Conservation (phyloP, 768 basidiomycete genomes). For the Coprinopsis cinerea region DNA sequence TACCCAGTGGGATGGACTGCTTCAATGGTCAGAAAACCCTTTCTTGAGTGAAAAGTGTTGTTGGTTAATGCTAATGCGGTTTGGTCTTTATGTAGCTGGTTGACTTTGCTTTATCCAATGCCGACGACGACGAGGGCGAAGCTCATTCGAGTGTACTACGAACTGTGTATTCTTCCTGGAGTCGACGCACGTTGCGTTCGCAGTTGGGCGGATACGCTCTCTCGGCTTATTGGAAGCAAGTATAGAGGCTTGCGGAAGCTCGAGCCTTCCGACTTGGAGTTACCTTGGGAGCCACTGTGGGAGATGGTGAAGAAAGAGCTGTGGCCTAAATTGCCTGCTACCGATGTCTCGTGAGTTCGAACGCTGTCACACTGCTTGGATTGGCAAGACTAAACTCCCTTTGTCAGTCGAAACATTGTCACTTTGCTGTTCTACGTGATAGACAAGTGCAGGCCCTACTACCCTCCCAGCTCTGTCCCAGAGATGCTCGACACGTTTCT, state of each 20-base stretch:
- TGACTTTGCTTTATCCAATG: slow-evolving; percentile 77
- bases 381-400: neutral
- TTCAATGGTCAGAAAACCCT: slow-evolving; percentile 79
- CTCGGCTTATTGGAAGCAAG: slow-evolving; percentile 63
- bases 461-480: slow-evolving; percentile 55
- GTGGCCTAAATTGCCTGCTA: slow-evolving; percentile 61
- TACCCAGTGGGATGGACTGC: slow-evolving; percentile 71
- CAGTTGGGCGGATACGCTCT: slow-evolving; percentile 75
- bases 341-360: slow-evolving; percentile 49
- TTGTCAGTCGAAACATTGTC: slow-evolving; percentile 50
- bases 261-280: slow-evolving; percentile 57
- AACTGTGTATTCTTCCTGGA: slow-evolving; percentile 71
- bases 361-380: too few relatives aligned
- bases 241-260: slow-evolving; percentile 61
- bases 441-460: slow-evolving; percentile 69
- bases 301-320: slow-evolving; percentile 64
- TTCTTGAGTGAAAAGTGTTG: too few relatives aligned
- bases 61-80: slow-evolving; percentile 4
- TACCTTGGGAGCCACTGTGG: slow-evolving; percentile 79
- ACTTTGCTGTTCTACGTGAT: slow-evolving; percentile 73
- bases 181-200: slow-evolving; percentile 66
- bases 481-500: slow-evolving; percentile 68
- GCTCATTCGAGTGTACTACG: slow-evolving; percentile 72
- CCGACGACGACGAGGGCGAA: slow-evolving; percentile 61
- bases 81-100: slow-evolving; percentile 49